Evolutionary conservation across 495 filamentous ascomycete genomes (phyloP), one percentile per base, ranked within the genome.

Genomic region (Penicillium cosmopolitanum): DNA sequence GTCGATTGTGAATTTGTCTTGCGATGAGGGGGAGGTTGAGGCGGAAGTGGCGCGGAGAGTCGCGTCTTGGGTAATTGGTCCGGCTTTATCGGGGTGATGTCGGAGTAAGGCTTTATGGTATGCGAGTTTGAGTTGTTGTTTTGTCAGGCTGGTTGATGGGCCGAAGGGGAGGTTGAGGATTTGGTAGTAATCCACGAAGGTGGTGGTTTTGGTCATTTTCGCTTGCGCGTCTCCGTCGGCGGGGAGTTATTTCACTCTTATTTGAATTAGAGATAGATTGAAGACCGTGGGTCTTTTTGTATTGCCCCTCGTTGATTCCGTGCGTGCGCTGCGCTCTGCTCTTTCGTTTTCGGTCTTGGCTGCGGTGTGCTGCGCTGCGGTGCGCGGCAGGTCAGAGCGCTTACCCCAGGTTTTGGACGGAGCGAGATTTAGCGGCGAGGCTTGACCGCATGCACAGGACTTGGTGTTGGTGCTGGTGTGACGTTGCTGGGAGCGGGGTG

Each of bases 61-160:
- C 2, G 50, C n/a, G 3, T 66, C 61, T 16, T 53, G 64, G 47
- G 72, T 31, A 61, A 61, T 46, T 1, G 65, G 48, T 31, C 63
- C 35, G 19, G 72, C 67, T 69, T 96, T 96, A 78, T 97, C 93
- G 0, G 93, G 93, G 71, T 96, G 93, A 73, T 96, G 79, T 50
- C 75, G 79, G 6, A 97, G 81, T 10, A 97, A 81, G 1, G 93
- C 88, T 62, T 84, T 84, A 64, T 86, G 88, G 73, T 96, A 96
- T 33, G 91, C 90, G 56, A 77, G 73, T 70, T 93, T 94, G 50
- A 96, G 72, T 34, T 82, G 72, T 51, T 76, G 73, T 48, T 80
- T 80, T 5, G 73, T 68, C 31, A 73, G 66, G 7, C 43, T 25
- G 4, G 63, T 38, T 15, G 63, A 57, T 4, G 66, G 50, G 11